Percentiles rank a stretch among this genome's conserved stretches.
Evolutionary conservation across 129 eudicot species (phyloP).

Genomic region (Helianthus tuberosus): DNA sequence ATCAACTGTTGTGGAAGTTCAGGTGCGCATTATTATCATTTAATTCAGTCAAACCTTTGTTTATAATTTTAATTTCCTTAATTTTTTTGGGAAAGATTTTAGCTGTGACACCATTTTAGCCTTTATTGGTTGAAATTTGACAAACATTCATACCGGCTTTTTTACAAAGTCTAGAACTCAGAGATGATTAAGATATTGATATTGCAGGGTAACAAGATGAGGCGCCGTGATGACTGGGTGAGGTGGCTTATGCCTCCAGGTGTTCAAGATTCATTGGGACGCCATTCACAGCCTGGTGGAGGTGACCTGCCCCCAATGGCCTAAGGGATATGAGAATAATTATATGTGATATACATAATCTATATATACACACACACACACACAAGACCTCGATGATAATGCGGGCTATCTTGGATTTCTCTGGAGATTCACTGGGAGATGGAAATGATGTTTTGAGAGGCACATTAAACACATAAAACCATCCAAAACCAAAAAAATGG

Average conservation of each 20-base stretch:
- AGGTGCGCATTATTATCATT: too few relatives aligned
- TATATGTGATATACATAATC: neutral
- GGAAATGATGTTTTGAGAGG: conserved; percentile 46
- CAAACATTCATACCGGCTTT: neutral
- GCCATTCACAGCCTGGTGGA: too few relatives aligned
- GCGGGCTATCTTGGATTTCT: conserved; percentile 40
- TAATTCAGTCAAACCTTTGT: too few relatives aligned
- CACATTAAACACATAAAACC: conserved; percentile 14
- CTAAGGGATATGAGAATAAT: conserved; percentile 11
- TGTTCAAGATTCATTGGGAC: conserved; percentile 16
- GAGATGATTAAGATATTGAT: conserved; percentile 1
- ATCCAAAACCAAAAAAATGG: conserved; percentile 8
- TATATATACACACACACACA: too few relatives aligned
- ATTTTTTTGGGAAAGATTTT: too few relatives aligned
- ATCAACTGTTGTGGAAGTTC: too few relatives aligned
- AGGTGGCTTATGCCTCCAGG: conserved; percentile 54
- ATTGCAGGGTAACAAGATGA: conserved; percentile 48
- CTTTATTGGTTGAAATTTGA: too few relatives aligned
- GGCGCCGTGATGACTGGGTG: conserved; percentile 57
- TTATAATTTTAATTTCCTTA: too few relatives aligned
- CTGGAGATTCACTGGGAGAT: conserved; percentile 33
- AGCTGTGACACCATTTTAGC: too few relatives aligned
- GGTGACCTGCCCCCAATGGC: neutral
- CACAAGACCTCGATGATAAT: conserved; percentile 35
- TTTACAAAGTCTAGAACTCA: neutral